Conservation (phyloP, 805 yeast genomes). For the Candida odintsovae region DNA sequence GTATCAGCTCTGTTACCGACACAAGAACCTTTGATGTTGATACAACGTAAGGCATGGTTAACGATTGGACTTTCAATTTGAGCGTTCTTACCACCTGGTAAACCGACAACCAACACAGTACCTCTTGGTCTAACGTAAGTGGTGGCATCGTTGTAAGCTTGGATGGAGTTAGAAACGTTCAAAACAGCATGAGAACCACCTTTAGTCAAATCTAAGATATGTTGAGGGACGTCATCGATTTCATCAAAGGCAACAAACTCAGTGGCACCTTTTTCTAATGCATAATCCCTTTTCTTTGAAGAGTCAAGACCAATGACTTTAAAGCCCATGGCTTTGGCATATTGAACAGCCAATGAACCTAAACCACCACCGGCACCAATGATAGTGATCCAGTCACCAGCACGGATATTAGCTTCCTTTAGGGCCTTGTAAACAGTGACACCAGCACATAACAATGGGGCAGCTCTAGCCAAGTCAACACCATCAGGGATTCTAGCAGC, state of each 20-base stretch:
- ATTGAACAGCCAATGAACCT: constrained; percentile 65
- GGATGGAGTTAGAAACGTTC: constrained; percentile 57
- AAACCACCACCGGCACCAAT: constrained; percentile 75
- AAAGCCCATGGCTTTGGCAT: constrained; percentile 66
- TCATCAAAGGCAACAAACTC: constrained; percentile 43
- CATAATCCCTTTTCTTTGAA: constrained; percentile 45
- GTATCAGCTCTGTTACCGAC: constrained; percentile 48
- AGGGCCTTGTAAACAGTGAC: constrained; percentile 83
- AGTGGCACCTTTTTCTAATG: constrained; percentile 51
- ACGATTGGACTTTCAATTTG: constrained; percentile 39
- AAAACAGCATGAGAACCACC: constrained; percentile 70
- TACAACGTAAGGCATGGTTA: constrained; percentile 7
- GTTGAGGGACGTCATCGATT: constrained; percentile 38
- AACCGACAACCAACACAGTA: constrained; percentile 60
- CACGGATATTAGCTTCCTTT: constrained; percentile 57
- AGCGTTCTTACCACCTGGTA: constrained; percentile 61
- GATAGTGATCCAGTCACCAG: constrained; percentile 67
- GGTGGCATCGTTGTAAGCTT: constrained; percentile 52
- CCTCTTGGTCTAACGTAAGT: constrained; percentile 57
- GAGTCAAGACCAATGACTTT: constrained; percentile 64
- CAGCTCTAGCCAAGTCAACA: constrained; percentile 60
- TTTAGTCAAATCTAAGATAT: constrained; percentile 25
- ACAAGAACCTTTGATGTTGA: constrained; percentile 59
- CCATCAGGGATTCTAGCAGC: constrained; percentile 70
- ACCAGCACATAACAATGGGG: constrained; percentile 85